Base-by-base conservation (phyloP, 2,329 filamentous ascomycete species). In the Exophiala calicioides region DNA sequence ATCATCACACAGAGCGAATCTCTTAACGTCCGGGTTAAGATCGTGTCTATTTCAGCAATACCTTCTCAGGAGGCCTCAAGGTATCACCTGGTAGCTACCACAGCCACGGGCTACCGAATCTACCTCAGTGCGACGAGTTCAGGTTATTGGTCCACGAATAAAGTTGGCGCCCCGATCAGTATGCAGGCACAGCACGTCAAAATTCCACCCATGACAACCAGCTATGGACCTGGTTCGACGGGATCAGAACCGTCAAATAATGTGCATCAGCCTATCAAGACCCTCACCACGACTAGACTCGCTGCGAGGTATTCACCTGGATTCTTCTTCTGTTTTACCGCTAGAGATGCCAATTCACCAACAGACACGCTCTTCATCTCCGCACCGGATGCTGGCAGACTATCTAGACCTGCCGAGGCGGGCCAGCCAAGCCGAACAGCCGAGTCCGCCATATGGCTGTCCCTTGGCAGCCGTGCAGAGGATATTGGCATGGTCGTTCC, bases 121-220 rank as follows among this genome's bases (percentile, higher is more conserved):
- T 97, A 93, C 65, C 77, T 98, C 43, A 97, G 90, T 62, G 89
- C 91, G 4, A 95, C 90, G 0, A 86, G 85, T 55, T 85, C 88
- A 13, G 70, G 79, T 76, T 65, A 67, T 55, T 67, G 70, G 69
- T 75, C 81, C 21, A 78, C 77, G 10, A 78, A 79, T 16, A 75
- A 79, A 15, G 77, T 80, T 5, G 84, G 77, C 47, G 83, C 87
- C 0, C 90, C 93, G 1, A 90, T 88, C 59, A 96, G 89, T 68
- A 96, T 98, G 89, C 90, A 96, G 67, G 83, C 96, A n/a, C 86
- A 94, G 58, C 93, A 95, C 62, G 88, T 98, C 67, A 94, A 93
- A 63, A 95, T 95, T 49, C 93, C 94, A 1, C 93, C 93, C 0
- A 67, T 73, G 67, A 58, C 56, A 53, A 38, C 49, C 57, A 42